phyloP scores from a whole-genome alignment of 176 grass and related monocot genomes.

The Avena sativa region DNA sequence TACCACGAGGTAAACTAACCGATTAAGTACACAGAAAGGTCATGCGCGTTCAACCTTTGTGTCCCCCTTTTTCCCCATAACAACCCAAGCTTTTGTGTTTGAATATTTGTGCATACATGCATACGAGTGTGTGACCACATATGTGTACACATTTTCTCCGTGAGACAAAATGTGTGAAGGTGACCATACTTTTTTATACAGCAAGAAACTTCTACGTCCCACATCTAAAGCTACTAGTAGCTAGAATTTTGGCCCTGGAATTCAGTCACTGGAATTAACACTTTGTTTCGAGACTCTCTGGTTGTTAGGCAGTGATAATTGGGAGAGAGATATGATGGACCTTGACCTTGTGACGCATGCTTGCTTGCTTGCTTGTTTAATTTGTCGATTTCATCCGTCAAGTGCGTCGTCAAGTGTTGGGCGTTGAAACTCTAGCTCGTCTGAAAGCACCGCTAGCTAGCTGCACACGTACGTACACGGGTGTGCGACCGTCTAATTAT shows the following conservation, averaged over 20 bases:
- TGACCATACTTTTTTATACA: background rate
- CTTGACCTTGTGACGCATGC: constrained; percentile 30
- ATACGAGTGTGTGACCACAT: background rate
- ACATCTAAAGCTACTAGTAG: background rate
- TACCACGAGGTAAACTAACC: background rate
- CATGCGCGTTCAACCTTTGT: background rate
- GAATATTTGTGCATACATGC: no score
- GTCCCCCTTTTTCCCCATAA: constrained; percentile 34
- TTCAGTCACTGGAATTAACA: background rate
- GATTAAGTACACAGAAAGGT: constrained; percentile 27
- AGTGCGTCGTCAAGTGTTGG: constrained; percentile 27
- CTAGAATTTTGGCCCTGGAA: background rate
- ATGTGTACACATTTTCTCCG: background rate
- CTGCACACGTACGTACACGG: constrained; percentile 1
- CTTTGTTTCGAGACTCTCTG: background rate
- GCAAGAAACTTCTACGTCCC: background rate
- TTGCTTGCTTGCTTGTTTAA: background rate
- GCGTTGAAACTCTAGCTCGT: constrained; percentile 17
- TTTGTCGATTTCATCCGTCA: background rate
- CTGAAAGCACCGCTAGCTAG: background rate
- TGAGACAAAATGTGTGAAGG: background rate
- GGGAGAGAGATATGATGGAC: background rate
- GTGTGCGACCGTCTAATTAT: background rate
- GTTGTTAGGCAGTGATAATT: constrained; percentile 24
- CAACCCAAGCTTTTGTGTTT: constrained; percentile 33